These are phyloP conservation scores for Cyberlindnera saturnus DNA, from an alignment of 805 yeast genomes.

Conservation along the genomic window DNA sequence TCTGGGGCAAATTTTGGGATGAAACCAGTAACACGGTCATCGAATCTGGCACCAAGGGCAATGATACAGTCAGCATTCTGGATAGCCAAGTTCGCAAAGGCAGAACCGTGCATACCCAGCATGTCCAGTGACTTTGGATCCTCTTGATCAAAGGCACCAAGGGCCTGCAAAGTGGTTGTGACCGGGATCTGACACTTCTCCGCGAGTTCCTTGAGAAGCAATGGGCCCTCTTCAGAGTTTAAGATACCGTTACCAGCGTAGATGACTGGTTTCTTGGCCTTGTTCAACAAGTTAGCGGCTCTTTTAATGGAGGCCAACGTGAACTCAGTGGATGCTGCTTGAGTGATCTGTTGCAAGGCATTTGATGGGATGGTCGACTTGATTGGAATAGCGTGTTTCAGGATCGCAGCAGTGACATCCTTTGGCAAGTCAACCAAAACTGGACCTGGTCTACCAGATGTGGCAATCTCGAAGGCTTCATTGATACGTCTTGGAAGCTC, in stretches of 20 bases:
- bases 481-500: slow-evolving; percentile 94
- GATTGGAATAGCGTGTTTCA: slow-evolving; percentile 81
- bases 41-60: slow-evolving; percentile 96
- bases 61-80: slow-evolving; percentile 90
- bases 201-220: slow-evolving; percentile 70
- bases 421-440: slow-evolving; percentile 96
- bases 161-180: slow-evolving; percentile 89
- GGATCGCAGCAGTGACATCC: slow-evolving; percentile 91
- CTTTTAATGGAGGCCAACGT: slow-evolving; percentile 67
- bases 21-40: slow-evolving; percentile 94
- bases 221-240: slow-evolving; percentile 75
- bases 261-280: slow-evolving; percentile 81
- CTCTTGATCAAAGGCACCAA: slow-evolving; percentile 91
- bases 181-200: slow-evolving; percentile 93
- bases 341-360: slow-evolving; percentile 65
- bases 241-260: slow-evolving; percentile 92
- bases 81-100: slow-evolving; percentile 89
- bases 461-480: slow-evolving; percentile 97
- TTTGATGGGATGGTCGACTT: slow-evolving; percentile 66
- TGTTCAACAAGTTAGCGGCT: slow-evolving; percentile 72
- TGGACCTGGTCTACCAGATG: slow-evolving; percentile 96
- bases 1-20: slow-evolving; percentile 87
- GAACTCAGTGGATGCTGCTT: slow-evolving; percentile 64
- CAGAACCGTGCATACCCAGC: slow-evolving; percentile 98
- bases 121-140: slow-evolving; percentile 89